A percentile compares a stretch with the other conserved stretches of the same genome.
phyloP scores from a whole-genome alignment of 2,329 filamentous ascomycete species.

The Colletotrichum aenigma region DNA sequence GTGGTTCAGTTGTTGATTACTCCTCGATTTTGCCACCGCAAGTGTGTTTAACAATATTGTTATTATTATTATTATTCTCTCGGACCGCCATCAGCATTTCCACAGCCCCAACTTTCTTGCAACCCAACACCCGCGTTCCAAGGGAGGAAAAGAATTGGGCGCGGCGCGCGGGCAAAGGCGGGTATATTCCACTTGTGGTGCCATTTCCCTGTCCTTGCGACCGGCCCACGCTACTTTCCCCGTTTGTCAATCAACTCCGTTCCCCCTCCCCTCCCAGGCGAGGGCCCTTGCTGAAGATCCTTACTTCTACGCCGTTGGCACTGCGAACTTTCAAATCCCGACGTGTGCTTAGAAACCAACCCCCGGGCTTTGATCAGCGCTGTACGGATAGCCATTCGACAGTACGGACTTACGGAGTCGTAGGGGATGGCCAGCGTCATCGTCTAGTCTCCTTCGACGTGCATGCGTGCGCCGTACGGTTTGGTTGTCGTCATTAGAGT shows the following conservation, averaged over 20 bases:
- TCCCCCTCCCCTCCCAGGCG: not conserved
- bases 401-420: not conserved
- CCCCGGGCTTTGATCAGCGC: not conserved
- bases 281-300: constrained; percentile 1
- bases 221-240: not conserved
- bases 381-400: not conserved
- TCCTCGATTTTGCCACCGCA: not conserved
- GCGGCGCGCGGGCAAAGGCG: not conserved
- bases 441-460: not conserved
- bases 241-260: constrained; percentile 2
- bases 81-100: not conserved
- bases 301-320: not conserved
- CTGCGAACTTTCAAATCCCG: not conserved
- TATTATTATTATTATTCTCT: not conserved
- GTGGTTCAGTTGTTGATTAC: not conserved
- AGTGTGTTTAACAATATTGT: not conserved
- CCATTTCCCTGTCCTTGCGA: not conserved
- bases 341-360: not conserved
- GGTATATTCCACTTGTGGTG: not conserved
- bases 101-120: not conserved
- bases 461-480: not conserved
- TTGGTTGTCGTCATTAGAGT: not conserved
- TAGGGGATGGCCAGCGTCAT: not conserved
- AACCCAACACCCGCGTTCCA: not conserved
- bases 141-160: not conserved